phyloP scores from a whole-genome alignment of 768 basidiomycete genomes.

The Russula lepida region DNA sequence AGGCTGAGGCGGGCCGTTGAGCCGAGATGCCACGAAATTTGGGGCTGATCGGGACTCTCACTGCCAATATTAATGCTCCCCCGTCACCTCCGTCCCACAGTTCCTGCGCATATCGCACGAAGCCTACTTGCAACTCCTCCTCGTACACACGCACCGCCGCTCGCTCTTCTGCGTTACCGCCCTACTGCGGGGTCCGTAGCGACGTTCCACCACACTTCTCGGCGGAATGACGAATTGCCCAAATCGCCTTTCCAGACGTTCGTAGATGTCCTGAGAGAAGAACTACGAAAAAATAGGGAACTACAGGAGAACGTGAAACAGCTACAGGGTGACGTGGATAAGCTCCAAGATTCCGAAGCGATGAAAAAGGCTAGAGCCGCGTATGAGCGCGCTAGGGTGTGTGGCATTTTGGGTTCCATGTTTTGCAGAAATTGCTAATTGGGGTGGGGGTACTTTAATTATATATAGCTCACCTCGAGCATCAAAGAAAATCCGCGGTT shows the following conservation, averaged over 20 bases:
- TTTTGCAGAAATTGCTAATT: background rate
- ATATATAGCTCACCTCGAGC: conserved; percentile 71
- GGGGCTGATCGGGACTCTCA: background rate
- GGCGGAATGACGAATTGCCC: conserved; percentile 53
- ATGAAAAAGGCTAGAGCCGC: conserved; percentile 87
- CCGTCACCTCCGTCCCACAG: conserved; percentile 37
- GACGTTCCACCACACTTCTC: conserved; percentile 58
- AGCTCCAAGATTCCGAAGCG: conserved; percentile 92
- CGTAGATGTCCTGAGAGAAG: conserved; percentile 87
- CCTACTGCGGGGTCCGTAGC: conserved; percentile 14
- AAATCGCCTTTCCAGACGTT: conserved; percentile 96
- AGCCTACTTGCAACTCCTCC: conserved; percentile 23
- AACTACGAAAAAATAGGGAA: conserved; percentile 88
- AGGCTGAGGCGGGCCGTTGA: background rate
- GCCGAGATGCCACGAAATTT: background rate
- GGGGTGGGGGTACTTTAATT: background rate
- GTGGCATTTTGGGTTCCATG: conserved; percentile 24
- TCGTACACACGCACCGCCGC: conserved; percentile 17
- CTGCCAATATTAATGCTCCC: conserved; percentile 30
- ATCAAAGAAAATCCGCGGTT: conserved; percentile 94
- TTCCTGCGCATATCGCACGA: conserved; percentile 25
- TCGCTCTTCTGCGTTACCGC: conserved; percentile 29
- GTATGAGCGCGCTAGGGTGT: conserved; percentile 89
- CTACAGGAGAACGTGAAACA: conserved; percentile 96
- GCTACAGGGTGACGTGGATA: conserved; percentile 94